phyloP scores from a whole-genome alignment of 108 stramenopile species.

The Discostella pseudostelligera region DNA sequence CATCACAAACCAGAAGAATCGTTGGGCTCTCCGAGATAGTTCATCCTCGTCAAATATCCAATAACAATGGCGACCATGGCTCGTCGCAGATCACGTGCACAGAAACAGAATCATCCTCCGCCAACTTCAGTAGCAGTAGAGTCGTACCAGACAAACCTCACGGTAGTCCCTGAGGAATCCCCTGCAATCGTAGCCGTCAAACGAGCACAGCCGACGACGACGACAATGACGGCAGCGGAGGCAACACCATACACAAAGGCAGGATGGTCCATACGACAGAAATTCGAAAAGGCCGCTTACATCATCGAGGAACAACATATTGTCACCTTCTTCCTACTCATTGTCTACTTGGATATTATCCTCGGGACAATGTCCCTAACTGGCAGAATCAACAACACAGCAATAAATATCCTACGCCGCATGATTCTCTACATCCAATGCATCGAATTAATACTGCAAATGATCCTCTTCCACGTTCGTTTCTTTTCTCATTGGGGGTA shows the following conservation, averaged over 20 bases:
- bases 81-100: too few species aligned
- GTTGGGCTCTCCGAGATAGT: too few species aligned
- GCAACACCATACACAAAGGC: conserved; percentile 7
- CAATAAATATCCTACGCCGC: background rate
- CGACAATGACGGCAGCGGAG: background rate
- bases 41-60: too few species aligned
- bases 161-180: too few species aligned
- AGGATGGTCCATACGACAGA: background rate
- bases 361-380: conserved; percentile 1
- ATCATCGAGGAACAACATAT: background rate
- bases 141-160: too few species aligned
- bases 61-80: too few species aligned
- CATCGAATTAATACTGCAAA: conserved; percentile 21
- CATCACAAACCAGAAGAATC: too few species aligned
- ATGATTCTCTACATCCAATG: conserved; percentile 18
- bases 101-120: too few species aligned
- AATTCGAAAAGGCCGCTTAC: background rate
- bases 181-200: too few species aligned
- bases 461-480: conserved; percentile 9
- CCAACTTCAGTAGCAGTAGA: too few species aligned
- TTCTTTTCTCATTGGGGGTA: conserved; percentile 43
- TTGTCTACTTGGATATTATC: conserved; percentile 24
- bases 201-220: too few species aligned
- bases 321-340: conserved; percentile 8
- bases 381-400: background rate